A percentile compares a stretch with the other conserved stretches of the same genome.
Evolutionary conservation across 306 rosid genomes (phyloP).

Genomic region (Vigna angularis): DNA sequence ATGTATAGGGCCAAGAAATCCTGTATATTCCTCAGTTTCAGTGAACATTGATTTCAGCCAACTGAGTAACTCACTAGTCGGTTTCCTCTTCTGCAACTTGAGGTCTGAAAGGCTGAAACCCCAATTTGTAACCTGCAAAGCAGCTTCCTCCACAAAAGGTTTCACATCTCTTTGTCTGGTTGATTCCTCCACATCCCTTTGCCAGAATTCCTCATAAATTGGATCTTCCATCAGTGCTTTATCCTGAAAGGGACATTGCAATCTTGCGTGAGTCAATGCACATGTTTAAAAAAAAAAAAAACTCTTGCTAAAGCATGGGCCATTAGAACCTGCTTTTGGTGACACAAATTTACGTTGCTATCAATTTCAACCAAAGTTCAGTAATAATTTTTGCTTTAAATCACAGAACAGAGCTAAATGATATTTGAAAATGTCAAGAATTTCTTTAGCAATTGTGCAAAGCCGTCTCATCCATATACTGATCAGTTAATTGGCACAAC

Average conservation of each 20-base stretch:
- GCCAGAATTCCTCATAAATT: slow-evolving; percentile 95
- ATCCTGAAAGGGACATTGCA: slow-evolving; percentile 60
- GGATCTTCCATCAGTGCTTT: slow-evolving; percentile 94
- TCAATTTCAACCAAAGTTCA: slow-evolving; percentile 26
- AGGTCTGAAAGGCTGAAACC: slow-evolving; percentile 95
- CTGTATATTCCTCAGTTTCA: slow-evolving; percentile 69
- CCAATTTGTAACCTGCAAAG: slow-evolving; percentile 88
- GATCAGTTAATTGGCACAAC: slow-evolving; percentile 9
- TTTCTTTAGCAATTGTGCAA: slow-evolving; percentile 6
- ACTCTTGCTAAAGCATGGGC: slow-evolving; percentile 17
- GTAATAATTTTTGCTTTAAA: slow-evolving; percentile 5
- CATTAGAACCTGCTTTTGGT: slow-evolving; percentile 29
- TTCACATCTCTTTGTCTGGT: slow-evolving; percentile 76
- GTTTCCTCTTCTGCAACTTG: slow-evolving; percentile 77
- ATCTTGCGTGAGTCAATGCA: slow-evolving; percentile 33
- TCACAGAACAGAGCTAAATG: slow-evolving; percentile 22
- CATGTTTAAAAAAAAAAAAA: slow-evolving; percentile 12
- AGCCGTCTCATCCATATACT: slow-evolving; percentile 20
- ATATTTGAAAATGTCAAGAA: slow-evolving; percentile 36
- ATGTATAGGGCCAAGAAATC: slow-evolving; percentile 97
- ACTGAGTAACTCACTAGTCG: slow-evolving; percentile 57
- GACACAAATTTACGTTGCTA: slow-evolving; percentile 17
- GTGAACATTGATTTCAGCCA: slow-evolving; percentile 77
- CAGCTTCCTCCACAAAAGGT: slow-evolving; percentile 94
- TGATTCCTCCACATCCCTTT: slow-evolving; percentile 96